Evolutionary conservation across 164 flowering plant species (phyloP), one percentile per base, ranked within the genome.

Genomic region (Brasenia schreberi): DNA sequence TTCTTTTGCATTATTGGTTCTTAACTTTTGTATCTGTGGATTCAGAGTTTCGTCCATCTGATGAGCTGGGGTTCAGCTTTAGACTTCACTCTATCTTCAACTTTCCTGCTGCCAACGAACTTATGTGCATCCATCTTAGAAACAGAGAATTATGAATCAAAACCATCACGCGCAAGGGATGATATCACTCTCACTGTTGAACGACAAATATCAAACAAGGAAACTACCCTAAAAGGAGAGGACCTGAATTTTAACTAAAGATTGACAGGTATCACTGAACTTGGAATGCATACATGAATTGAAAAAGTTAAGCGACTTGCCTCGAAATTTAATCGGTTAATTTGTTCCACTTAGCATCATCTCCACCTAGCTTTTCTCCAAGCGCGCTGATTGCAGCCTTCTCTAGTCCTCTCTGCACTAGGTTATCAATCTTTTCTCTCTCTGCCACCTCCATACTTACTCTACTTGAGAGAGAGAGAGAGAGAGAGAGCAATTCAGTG

Each of bases 1-100:
- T 65, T 72, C 73, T 10, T 69, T 42, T 68, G 67, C 78, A 27
- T 75, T 69, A 60, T 73, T 84, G 17, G 65, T 64, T 6, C 70
- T 84, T 2, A 85, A 76, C 66, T 82, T 83, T 65, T 84, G 84
- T 9, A 88, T 82, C 56, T 60, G 68, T n/a, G 44, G 72, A 66
- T 74, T 69, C 39, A 92, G 82, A 27, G 81, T 81, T 67, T 77
- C 81, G 64, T 79, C 84, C 1, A 73, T 77, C 65, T 77, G 78
- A 65, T 68, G 80, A 88, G 87, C 75, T 88, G 88, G 0, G 74
- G 63, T 75, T 82, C 87, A 56, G 95, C 90, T 71, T 80, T 65
- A 39, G 79, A 72, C 67, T 71, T 83, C 10, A 18, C 68, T 0
- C 79, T 66, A 33, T 87, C 92, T 2, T 87, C 83, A 11, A 60